Conservation (phyloP, 2,329 filamentous ascomycete genomes). For the Venturia effusa region DNA sequence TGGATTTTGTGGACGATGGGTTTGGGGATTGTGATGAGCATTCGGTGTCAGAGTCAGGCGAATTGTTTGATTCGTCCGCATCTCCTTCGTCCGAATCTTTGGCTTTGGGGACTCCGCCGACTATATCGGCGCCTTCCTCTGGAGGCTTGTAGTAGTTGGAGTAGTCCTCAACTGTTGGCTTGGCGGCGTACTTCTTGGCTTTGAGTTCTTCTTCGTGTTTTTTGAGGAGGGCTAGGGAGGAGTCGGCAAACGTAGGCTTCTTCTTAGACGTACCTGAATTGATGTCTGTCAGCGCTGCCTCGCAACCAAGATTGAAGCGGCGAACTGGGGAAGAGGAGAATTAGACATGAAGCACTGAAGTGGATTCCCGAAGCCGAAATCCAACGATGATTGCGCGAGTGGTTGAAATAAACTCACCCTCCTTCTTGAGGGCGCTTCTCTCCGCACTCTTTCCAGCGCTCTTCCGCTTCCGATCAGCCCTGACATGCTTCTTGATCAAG, state of each 20-base stretch:
- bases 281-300: conserved; percentile 21
- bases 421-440: conserved; percentile 12
- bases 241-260: conserved; percentile 13
- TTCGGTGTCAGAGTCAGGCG: background rate
- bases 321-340: conserved; percentile 16
- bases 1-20: background rate
- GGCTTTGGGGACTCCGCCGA: background rate
- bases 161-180: conserved; percentile 6
- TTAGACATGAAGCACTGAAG: background rate
- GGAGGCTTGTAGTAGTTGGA: conserved; percentile 10
- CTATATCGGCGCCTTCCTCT: background rate
- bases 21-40: background rate
- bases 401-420: conserved; percentile 17
- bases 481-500: conserved; percentile 18
- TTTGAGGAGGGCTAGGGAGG: conserved; percentile 20
- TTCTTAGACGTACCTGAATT: conserved; percentile 27
- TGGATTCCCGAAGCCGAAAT: background rate
- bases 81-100: background rate
- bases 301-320: conserved; percentile 23
- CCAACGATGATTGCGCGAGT: background rate
- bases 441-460: conserved; percentile 21
- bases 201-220: conserved; percentile 18
- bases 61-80: background rate
- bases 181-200: conserved; percentile 8
- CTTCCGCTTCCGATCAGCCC: conserved; percentile 20